Evolutionary conservation across 2,329 filamentous ascomycete species (phyloP).

Genomic region (Nemania sp.): DNA sequence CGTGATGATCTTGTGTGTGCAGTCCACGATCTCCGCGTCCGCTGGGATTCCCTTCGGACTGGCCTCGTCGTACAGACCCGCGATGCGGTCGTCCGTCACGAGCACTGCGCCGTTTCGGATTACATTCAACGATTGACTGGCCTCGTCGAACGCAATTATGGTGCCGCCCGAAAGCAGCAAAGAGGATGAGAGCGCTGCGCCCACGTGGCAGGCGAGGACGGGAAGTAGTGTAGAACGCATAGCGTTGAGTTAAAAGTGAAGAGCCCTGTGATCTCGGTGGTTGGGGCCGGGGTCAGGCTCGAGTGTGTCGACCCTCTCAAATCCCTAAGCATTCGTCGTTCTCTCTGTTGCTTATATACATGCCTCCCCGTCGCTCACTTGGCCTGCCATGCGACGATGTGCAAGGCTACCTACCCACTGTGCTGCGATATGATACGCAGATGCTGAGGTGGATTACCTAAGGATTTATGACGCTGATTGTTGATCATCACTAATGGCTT

Average conservation of each 20-base stretch:
- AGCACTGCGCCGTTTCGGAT: conserved; percentile 42
- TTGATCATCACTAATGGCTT: conserved; percentile 24
- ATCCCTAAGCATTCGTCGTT: neutral
- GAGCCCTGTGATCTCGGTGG: neutral
- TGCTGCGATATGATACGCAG: neutral
- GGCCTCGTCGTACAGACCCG: conserved; percentile 37
- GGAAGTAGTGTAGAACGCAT: conserved; percentile 31
- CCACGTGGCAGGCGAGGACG: conserved; percentile 35
- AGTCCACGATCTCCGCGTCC: conserved; percentile 51
- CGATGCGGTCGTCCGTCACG: conserved; percentile 43
- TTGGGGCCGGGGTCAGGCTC: neutral
- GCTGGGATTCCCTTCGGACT: conserved; percentile 31
- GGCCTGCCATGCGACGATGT: neutral
- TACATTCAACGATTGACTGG: conserved; percentile 34
- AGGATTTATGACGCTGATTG: conserved; percentile 1
- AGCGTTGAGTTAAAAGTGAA: neutral
- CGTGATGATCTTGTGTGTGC: conserved; percentile 55
- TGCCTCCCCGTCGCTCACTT: neutral
- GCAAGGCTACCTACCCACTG: neutral
- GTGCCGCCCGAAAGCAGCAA: conserved; percentile 38
- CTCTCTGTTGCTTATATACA: conserved; percentile 12
- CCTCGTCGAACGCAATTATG: conserved; percentile 37
- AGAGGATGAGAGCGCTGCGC: conserved; percentile 37
- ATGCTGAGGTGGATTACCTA: too few relatives aligned
- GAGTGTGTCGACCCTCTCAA: neutral